A percentile compares a stretch with the other conserved stretches of the same genome.
phyloP scores from a whole-genome alignment of 495 filamentous ascomycete genomes.

The Aspergillus homomorphus region DNA sequence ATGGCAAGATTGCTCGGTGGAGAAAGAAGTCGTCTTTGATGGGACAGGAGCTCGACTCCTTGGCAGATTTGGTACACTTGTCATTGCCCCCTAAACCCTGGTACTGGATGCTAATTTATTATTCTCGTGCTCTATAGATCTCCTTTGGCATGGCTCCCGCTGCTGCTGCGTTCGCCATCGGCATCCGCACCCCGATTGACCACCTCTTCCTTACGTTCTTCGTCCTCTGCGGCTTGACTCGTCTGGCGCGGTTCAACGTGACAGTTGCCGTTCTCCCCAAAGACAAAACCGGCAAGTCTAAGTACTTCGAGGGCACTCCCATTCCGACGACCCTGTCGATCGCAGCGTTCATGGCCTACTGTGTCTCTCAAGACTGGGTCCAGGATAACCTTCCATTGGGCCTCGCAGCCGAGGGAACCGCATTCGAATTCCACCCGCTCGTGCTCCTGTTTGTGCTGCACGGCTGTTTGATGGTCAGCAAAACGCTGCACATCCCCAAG shows the following conservation, averaged over 20 bases:
- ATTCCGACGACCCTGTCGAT: conserved; percentile 86
- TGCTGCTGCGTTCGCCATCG: conserved; percentile 80
- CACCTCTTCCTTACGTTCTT: conserved; percentile 84
- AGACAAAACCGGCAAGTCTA: conserved; percentile 83
- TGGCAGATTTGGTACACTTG: conserved; percentile 80
- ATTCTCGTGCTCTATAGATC: conserved; percentile 54
- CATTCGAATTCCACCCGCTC: conserved; percentile 83
- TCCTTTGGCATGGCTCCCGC: conserved; percentile 95
- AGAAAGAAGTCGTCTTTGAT: conserved; percentile 92
- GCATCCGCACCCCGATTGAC: conserved; percentile 81
- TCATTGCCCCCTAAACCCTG: not conserved
- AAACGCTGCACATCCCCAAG: conserved; percentile 95
- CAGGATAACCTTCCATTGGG: conserved; percentile 73
- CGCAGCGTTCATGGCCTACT: conserved; percentile 82
- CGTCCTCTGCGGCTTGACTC: conserved; percentile 90
- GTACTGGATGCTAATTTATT: conserved; percentile 4
- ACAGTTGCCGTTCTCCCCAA: conserved; percentile 85
- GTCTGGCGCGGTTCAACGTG: conserved; percentile 95
- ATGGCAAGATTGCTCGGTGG: conserved; percentile 95
- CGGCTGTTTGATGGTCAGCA: conserved; percentile 91
- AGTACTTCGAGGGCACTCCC: conserved; percentile 95
- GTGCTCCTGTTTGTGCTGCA: conserved; percentile 76
- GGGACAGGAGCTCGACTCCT: conserved; percentile 97
- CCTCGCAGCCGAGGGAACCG: conserved; percentile 57
- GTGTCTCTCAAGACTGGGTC: conserved; percentile 77